Percentiles rank a stretch among this genome's conserved stretches.
These are phyloP conservation scores for Oidiodendron maius DNA, from an alignment of 495 filamentous ascomycete genomes.

Conservation along the genomic window DNA sequence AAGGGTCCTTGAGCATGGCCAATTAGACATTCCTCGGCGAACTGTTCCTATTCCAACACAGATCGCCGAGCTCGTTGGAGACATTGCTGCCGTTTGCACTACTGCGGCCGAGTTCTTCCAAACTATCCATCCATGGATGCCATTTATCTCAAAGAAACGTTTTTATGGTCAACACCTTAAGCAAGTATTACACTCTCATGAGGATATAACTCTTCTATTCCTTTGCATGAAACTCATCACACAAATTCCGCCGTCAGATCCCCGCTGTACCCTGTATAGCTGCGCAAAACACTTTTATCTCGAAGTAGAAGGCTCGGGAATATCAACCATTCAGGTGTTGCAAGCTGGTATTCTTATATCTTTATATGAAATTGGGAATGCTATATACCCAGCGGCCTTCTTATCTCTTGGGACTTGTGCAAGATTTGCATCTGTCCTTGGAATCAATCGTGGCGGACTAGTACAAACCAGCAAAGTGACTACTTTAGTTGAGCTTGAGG, in stretches of 20 bases:
- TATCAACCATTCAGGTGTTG: conserved; percentile 20
- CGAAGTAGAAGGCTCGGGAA: not conserved
- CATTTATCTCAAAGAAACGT: conserved; percentile 12
- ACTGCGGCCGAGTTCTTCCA: conserved; percentile 4
- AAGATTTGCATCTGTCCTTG: conserved; percentile 32
- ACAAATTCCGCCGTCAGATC: conserved; percentile 12
- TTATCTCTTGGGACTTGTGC: conserved; percentile 30
- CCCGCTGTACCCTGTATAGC: conserved; percentile 22
- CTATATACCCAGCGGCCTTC: conserved; percentile 31
- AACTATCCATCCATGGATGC: conserved; percentile 11
- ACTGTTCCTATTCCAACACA: not conserved
- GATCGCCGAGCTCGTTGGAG: conserved; percentile 4
- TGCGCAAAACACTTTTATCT: conserved; percentile 31
- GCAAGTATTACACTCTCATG: conserved; percentile 5
- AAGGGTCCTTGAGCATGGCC: conserved; percentile 2
- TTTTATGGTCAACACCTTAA: conserved; percentile 3
- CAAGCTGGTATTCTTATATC: conserved; percentile 30
- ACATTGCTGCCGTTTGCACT: not conserved
- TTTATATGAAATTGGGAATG: conserved; percentile 32
- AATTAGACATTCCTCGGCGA: conserved; percentile 4
- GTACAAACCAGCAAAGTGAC: conserved; percentile 4
- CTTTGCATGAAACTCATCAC: conserved; percentile 38
- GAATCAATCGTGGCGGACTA: conserved; percentile 20
- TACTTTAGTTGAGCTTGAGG: conserved; percentile 42
- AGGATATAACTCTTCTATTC: conserved; percentile 39